Percentiles rank a stretch among this genome's conserved stretches.
phyloP scores from a whole-genome alignment of 306 rosid species.

The Vigna radiata region DNA sequence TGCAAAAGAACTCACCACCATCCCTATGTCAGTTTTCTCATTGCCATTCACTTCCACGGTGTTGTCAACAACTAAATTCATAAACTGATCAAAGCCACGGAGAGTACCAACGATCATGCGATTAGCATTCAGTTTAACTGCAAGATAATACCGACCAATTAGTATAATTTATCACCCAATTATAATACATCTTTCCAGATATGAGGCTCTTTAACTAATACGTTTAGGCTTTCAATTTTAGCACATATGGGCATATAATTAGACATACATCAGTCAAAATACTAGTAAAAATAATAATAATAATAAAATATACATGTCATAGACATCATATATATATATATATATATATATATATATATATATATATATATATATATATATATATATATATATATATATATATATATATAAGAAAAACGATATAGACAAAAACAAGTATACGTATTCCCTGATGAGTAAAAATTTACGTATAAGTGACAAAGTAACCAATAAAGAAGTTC shows the following conservation, averaged over 20 bases:
- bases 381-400: neutral
- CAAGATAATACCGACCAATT: conserved; percentile 29
- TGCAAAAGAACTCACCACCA: conserved; percentile 78
- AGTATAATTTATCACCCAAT: neutral
- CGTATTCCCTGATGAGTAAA: neutral
- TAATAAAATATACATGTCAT: neutral
- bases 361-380: no score
- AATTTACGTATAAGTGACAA: neutral
- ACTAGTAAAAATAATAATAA: neutral
- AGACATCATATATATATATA: neutral
- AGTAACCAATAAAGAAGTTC: neutral
- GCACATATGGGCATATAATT: neutral
- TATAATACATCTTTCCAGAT: neutral
- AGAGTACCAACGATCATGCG: conserved; percentile 94
- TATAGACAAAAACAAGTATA: neutral
- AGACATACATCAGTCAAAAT: neutral
- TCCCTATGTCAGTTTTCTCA: conserved; percentile 85
- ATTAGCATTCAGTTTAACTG: conserved; percentile 93
- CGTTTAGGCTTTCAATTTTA: neutral
- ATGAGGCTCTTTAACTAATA: neutral
- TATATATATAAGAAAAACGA: no score
- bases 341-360: no score
- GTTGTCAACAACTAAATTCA: conserved; percentile 95
- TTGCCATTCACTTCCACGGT: conserved; percentile 91
- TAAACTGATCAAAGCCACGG: conserved; percentile 94